phyloP scores from a whole-genome alignment of 306 rosid genomes.

The Vigna angularis region DNA sequence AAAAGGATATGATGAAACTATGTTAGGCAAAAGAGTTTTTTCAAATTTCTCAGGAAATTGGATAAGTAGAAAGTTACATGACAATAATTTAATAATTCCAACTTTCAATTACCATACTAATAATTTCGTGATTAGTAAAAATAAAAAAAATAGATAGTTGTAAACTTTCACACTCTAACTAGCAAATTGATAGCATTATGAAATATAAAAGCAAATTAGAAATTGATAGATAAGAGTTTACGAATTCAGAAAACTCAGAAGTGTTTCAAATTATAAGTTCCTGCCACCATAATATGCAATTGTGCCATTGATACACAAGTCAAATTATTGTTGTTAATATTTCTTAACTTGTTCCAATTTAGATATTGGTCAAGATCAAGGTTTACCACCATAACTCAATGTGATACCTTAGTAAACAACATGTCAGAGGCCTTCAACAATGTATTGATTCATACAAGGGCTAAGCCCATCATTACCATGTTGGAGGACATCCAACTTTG shows the following conservation, averaged over 20 bases:
- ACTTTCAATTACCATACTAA: slow-evolving; percentile 12
- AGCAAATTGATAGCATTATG: not conserved
- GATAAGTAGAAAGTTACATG: too few relatives aligned
- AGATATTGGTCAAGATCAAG: too few relatives aligned
- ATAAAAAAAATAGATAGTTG: slow-evolving; percentile 5
- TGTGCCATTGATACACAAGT: slow-evolving; percentile 4
- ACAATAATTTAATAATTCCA: not conserved
- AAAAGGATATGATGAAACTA: not conserved
- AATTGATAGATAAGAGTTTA: not conserved
- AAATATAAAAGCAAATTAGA: not conserved
- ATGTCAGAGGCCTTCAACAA: too few relatives aligned
- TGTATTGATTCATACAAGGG: too few relatives aligned
- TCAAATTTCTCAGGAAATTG: not conserved
- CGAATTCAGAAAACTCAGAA: not conserved
- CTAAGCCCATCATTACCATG: too few relatives aligned
- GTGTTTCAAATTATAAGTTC: slow-evolving; percentile 19
- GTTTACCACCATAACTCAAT: too few relatives aligned
- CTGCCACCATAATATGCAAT: slow-evolving; percentile 17
- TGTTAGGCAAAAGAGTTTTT: not conserved
- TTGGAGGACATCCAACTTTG: too few relatives aligned
- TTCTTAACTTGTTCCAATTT: too few relatives aligned
- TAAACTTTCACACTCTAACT: not conserved
- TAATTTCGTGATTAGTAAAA: not conserved
- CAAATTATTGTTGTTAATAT: slow-evolving; percentile 18
- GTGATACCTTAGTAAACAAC: too few relatives aligned